These are phyloP conservation scores for Solanum lycopersicoides DNA, from an alignment of 257 asterid genomes.

Conservation along the genomic window DNA sequence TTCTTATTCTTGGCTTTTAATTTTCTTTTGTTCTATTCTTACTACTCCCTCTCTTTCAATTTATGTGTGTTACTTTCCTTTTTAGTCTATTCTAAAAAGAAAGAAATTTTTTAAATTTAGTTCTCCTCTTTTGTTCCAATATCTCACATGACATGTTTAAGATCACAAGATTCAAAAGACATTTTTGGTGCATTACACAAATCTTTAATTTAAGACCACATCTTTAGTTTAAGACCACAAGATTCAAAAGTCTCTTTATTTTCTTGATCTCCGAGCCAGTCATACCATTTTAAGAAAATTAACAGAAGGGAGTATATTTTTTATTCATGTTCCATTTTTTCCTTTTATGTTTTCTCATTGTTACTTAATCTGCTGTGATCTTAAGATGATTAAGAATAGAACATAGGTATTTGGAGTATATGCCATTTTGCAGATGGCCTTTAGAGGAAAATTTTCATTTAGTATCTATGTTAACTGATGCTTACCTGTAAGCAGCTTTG, in stretches of 20 bases:
- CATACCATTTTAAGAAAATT: background rate
- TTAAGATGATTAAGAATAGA: background rate
- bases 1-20: background rate
- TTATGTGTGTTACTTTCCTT: background rate
- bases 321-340: background rate
- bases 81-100: background rate
- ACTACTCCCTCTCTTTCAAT: background rate
- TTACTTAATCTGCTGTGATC: background rate
- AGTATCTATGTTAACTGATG: background rate
- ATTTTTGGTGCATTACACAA: background rate
- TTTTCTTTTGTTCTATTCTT: background rate
- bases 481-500: background rate
- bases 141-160: background rate
- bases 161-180: background rate
- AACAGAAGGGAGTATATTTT: background rate
- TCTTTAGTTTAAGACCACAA: background rate
- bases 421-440: background rate
- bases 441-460: background rate
- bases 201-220: background rate
- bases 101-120: background rate
- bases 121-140: background rate
- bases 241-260: background rate
- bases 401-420: background rate
- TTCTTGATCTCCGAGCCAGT: background rate
- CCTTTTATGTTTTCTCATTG: background rate